phyloP scores from a whole-genome alignment of 176 grass and related monocot genomes.

The Aegilops sharonensis region DNA sequence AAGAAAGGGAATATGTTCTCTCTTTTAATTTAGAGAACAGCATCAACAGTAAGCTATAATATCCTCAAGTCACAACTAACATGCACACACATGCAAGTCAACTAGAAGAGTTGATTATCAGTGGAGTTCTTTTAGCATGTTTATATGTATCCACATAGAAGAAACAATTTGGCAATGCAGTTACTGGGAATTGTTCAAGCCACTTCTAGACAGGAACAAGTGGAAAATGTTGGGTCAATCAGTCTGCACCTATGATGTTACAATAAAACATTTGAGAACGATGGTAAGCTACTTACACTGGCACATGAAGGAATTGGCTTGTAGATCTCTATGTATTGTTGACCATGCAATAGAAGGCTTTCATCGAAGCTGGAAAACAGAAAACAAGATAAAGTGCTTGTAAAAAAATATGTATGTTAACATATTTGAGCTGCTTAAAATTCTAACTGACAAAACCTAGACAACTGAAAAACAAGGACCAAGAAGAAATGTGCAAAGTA shows the following conservation, averaged over 20 bases:
- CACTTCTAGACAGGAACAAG: neutral
- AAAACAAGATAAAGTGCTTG: conserved; percentile 7
- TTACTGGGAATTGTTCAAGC: neutral
- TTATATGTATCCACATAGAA: neutral
- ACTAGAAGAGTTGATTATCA: conserved; percentile 2
- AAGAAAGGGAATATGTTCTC: neutral
- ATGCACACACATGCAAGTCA: neutral
- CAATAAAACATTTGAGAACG: neutral
- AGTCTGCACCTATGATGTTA: neutral
- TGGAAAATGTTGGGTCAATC: neutral
- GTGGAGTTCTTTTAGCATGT: neutral
- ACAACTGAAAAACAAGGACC: conserved; percentile 4
- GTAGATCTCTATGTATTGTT: conserved; percentile 97
- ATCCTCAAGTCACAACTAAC: neutral
- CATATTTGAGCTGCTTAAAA: conserved; percentile 5
- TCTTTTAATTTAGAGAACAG: neutral
- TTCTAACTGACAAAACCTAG: neutral
- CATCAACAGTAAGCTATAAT: neutral
- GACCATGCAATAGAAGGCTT: conserved; percentile 83
- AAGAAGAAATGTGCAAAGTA: neutral
- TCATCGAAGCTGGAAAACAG: conserved; percentile 58
- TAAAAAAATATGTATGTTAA: neutral
- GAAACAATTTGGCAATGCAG: neutral
- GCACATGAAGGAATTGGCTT: conserved; percentile 61
- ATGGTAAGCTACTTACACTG: conserved; percentile 47